Percentiles rank a stretch among this genome's conserved stretches.
Conservation (phyloP, 345 rosid genomes). For the Mallotus nudiflorus region DNA sequence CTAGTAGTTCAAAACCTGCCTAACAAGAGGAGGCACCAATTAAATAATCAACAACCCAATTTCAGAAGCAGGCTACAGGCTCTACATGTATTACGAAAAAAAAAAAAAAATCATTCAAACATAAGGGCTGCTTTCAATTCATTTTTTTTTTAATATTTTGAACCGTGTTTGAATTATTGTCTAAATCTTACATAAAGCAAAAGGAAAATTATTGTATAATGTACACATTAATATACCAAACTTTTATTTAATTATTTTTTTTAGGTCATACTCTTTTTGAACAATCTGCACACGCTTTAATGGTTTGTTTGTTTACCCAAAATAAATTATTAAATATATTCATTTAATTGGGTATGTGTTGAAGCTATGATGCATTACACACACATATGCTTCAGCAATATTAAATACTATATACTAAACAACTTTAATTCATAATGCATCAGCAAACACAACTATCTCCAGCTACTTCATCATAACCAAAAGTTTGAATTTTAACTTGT, state of each 20-base stretch:
- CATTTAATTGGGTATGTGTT: not conserved
- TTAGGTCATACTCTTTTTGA: not conserved
- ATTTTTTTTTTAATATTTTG: not conserved
- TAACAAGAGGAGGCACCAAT: too few species aligned
- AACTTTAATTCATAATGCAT: not conserved
- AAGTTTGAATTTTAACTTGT: not conserved
- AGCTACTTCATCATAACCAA: not conserved
- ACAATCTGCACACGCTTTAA: not conserved
- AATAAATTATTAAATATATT: not conserved
- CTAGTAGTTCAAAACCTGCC: too few species aligned
- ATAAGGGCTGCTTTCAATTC: not conserved
- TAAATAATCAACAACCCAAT: not conserved
- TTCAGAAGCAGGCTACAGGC: not conserved
- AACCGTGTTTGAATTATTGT: slow-evolving; percentile 12
- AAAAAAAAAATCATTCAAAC: too few species aligned
- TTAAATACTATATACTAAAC: not conserved
- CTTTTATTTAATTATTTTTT: not conserved
- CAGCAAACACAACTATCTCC: not conserved
- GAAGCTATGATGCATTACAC: not conserved
- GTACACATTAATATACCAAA: not conserved
- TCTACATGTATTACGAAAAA: too few species aligned
- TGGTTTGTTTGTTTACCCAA: not conserved
- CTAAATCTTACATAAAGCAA: too few species aligned
- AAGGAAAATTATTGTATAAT: too few species aligned
- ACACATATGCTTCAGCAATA: not conserved